These are phyloP conservation scores for Xerocomellus intermedius DNA, from an alignment of 768 basidiomycete species.

Conservation along the genomic window DNA sequence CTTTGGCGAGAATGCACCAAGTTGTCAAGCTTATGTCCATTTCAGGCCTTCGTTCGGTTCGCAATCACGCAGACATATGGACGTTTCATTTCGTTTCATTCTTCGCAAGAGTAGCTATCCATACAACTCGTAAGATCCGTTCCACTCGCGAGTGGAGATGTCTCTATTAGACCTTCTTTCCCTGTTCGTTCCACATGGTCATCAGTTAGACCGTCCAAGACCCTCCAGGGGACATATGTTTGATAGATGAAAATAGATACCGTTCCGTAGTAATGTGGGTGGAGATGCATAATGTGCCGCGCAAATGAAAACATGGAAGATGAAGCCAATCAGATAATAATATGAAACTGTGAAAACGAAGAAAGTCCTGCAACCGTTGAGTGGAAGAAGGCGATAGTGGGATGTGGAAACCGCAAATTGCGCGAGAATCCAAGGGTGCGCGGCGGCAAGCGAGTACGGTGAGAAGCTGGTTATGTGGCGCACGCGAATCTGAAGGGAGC, in stretches of 20 bases:
- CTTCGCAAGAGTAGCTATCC: slow-evolving; percentile 29
- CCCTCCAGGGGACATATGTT: slow-evolving; percentile 27
- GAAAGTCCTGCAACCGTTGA: slow-evolving; percentile 7
- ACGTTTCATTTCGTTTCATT: slow-evolving; percentile 48
- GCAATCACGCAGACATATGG: slow-evolving; percentile 12
- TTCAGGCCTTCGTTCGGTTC: not conserved
- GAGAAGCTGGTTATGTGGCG: slow-evolving; percentile 18
- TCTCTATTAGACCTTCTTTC: slow-evolving; percentile 16
- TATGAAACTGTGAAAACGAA: slow-evolving; percentile 22
- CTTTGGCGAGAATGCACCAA: not conserved
- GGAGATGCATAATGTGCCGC: slow-evolving; percentile 29
- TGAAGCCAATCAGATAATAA: slow-evolving; percentile 29
- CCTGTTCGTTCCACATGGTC: slow-evolving; percentile 12
- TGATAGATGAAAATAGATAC: slow-evolving; percentile 33
- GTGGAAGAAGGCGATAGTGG: slow-evolving; percentile 3
- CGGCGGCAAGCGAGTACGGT: slow-evolving; percentile 12
- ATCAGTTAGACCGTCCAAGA: slow-evolving; percentile 10
- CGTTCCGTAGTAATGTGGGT: slow-evolving; percentile 29
- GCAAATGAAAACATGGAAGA: slow-evolving; percentile 19
- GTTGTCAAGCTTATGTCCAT: not conserved
- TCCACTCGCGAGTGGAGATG: slow-evolving; percentile 12
- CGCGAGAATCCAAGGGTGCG: slow-evolving; percentile 21
- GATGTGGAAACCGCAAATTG: slow-evolving; percentile 12
- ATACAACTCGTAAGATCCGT: slow-evolving; percentile 27
- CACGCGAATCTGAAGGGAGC: slow-evolving; percentile 21